phyloP scores from a whole-genome alignment of 352 stramenopile species.

The Saprolegnia parasitica region DNA sequence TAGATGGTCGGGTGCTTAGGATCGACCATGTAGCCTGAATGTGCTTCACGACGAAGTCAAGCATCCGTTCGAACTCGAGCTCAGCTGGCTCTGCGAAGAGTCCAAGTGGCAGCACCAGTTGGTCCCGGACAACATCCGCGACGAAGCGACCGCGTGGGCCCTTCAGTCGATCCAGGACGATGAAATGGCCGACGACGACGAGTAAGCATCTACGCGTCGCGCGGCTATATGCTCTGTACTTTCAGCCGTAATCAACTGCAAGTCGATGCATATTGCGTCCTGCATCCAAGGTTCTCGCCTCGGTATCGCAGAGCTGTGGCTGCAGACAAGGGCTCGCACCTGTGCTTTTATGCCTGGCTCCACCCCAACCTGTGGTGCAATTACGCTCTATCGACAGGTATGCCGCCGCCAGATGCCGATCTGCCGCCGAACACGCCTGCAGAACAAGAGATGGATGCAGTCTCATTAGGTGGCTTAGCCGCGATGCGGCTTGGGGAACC shows the following conservation, averaged over 20 bases:
- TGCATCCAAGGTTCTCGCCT: too few relatives aligned
- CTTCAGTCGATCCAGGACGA: slow-evolving; percentile 84
- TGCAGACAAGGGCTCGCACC: too few relatives aligned
- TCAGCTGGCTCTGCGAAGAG: slow-evolving; percentile 96
- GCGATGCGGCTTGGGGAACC: slow-evolving; percentile 10
- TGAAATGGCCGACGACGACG: slow-evolving; percentile 84
- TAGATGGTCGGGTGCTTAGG: neutral
- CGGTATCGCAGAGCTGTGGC: too few relatives aligned
- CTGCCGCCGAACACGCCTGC: neutral
- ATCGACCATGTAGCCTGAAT: slow-evolving; percentile 72
- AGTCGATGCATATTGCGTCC: too few relatives aligned
- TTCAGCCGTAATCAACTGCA: too few relatives aligned
- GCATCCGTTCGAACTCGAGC: slow-evolving; percentile 97
- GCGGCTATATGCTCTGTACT: too few relatives aligned
- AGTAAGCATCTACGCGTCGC: slow-evolving; percentile 27
- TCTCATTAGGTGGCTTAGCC: neutral
- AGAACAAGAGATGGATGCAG: too few relatives aligned
- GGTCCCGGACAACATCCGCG: slow-evolving; percentile 87
- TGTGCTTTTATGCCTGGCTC: too few relatives aligned
- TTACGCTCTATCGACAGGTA: too few relatives aligned
- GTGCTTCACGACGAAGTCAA: slow-evolving; percentile 95
- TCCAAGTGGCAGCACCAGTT: slow-evolving; percentile 93
- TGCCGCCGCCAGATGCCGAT: neutral
- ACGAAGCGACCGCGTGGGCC: slow-evolving; percentile 80
- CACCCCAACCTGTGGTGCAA: too few relatives aligned